Conservation (phyloP, 2,329 filamentous ascomycete genomes). For the Grosmannia serpens region DNA sequence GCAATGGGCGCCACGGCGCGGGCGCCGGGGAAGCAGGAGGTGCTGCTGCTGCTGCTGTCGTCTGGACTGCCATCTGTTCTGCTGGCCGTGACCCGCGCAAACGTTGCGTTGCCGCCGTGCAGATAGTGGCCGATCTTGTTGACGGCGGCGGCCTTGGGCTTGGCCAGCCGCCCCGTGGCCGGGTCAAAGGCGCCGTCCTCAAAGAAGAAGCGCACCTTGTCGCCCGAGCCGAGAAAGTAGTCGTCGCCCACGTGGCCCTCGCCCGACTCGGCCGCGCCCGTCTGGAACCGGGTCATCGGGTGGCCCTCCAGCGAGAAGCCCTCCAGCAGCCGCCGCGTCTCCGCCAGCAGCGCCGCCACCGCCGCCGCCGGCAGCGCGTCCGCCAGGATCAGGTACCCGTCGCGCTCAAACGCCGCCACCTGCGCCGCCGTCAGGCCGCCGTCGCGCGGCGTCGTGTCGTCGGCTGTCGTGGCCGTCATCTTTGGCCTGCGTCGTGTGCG, state of each 20-base stretch:
- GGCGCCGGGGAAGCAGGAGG: conserved; percentile 16
- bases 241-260: conserved; percentile 76
- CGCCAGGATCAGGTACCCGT: conserved; percentile 86
- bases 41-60: conserved; percentile 34
- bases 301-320: conserved; percentile 69
- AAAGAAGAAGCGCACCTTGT: conserved; percentile 95
- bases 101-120: conserved; percentile 56
- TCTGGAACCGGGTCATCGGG: conserved; percentile 89
- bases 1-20: conserved; percentile 50
- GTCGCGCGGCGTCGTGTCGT: not conserved
- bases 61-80: not conserved
- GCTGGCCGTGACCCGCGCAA: conserved; percentile 38
- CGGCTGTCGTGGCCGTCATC: not conserved
- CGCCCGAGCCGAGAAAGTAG: conserved; percentile 83
- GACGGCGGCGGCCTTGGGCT: conserved; percentile 74
- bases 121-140: conserved; percentile 82
- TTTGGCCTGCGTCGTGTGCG: too few species aligned
- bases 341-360: conserved; percentile 55
- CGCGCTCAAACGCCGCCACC: conserved; percentile 58
- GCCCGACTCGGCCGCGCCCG: conserved; percentile 52
- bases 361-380: conserved; percentile 58
- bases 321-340: conserved; percentile 64
- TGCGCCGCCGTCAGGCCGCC: conserved; percentile 54
- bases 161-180: conserved; percentile 48
- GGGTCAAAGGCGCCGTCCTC: conserved; percentile 80